These are phyloP conservation scores for Fusarium sp. DNA, from an alignment of 2,329 filamentous ascomycete genomes.

Conservation along the genomic window DNA sequence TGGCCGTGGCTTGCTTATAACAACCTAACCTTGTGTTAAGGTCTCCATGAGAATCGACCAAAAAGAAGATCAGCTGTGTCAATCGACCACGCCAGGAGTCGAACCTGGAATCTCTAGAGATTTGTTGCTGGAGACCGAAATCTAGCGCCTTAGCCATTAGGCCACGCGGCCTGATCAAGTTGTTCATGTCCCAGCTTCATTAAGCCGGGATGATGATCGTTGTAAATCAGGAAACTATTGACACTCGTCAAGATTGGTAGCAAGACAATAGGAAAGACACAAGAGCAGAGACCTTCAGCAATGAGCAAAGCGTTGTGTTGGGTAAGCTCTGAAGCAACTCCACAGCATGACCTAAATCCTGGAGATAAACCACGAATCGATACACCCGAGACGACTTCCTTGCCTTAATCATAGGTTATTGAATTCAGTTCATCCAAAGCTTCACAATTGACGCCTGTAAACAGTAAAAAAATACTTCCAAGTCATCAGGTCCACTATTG, in stretches of 20 bases:
- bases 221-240: accelerated
- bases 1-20: neutral
- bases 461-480: no score
- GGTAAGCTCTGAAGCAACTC: neutral
- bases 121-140: neutral
- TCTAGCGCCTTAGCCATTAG: neutral
- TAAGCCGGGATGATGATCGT: accelerated
- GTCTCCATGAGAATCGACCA: neutral
- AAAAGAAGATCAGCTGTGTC: neutral
- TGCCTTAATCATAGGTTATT: no score
- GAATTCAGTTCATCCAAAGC: no score
- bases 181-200: neutral
- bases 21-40: neutral
- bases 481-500: no score
- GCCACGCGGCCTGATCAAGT: neutral
- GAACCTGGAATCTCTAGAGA: neutral
- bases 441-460: no score
- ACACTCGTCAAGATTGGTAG: neutral
- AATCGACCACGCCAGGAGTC: neutral
- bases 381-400: no score
- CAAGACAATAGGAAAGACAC: neutral
- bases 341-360: neutral
- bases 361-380: no score
- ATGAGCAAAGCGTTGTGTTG: neutral
- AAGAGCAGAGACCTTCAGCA: neutral